Conservation (phyloP, 1,284 basidiomycete species). For the Apiotrichum brassicae region DNA sequence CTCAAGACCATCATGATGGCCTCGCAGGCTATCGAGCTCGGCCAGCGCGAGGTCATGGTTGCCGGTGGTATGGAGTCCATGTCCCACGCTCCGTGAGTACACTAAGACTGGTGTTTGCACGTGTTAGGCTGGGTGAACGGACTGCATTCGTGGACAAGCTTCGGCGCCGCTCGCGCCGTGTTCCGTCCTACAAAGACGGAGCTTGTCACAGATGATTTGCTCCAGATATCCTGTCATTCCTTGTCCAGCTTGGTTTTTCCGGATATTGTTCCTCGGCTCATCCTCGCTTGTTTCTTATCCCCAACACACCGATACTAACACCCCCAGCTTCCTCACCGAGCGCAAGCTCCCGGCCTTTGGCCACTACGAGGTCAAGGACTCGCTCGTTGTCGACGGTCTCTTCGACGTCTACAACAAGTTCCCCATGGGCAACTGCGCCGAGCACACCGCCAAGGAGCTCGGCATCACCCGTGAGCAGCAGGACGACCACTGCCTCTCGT, state of each 20-base stretch:
- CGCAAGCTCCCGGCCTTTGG: constrained; percentile 84
- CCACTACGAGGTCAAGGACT: constrained; percentile 78
- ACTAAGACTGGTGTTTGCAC: no score
- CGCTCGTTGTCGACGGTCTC: constrained; percentile 87
- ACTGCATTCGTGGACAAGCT: no score
- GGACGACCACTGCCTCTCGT: constrained; percentile 86
- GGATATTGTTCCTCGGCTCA: constrained; percentile 2
- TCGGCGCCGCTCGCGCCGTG: no score
- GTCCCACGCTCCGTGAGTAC: constrained; percentile 83
- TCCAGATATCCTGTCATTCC: no score
- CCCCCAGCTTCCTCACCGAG: constrained; percentile 83
- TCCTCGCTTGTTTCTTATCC: background rate
- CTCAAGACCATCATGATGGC: constrained; percentile 93
- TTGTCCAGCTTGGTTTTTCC: background rate
- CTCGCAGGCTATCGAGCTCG: constrained; percentile 79
- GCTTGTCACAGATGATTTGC: no score
- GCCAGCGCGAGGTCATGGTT: constrained; percentile 71
- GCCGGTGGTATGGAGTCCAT: constrained; percentile 98
- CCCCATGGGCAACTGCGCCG: constrained; percentile 94
- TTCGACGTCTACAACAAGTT: constrained; percentile 95
- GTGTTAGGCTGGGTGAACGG: no score
- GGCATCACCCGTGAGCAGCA: constrained; percentile 76
- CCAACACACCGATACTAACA: no score
- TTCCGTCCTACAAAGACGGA: no score
- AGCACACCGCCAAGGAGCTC: constrained; percentile 76